Conservation (phyloP, 805 yeast species). For the Sungouiozyma ichnusensis region DNA sequence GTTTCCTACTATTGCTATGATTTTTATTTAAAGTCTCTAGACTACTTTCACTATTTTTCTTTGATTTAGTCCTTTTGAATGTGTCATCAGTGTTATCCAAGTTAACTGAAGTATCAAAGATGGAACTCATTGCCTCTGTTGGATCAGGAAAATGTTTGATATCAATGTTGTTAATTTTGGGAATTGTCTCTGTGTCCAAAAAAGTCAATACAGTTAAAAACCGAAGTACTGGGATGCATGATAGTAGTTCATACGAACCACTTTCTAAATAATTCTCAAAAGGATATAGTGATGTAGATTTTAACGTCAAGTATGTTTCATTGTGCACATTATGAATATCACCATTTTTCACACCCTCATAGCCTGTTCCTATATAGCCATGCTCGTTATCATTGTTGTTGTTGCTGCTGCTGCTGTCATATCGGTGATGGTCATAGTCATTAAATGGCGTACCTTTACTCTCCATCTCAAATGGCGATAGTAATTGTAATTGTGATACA, state of each 20-base stretch:
- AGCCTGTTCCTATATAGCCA: background rate
- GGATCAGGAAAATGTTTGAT: constrained; percentile 8
- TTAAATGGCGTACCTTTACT: background rate
- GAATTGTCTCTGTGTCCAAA: constrained; percentile 12
- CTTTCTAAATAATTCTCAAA: background rate
- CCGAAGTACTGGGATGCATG: constrained; percentile 12
- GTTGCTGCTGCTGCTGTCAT: background rate
- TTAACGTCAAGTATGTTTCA: background rate
- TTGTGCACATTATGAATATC: background rate
- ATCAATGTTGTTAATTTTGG: constrained; percentile 9
- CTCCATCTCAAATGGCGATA: background rate
- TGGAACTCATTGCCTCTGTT: background rate
- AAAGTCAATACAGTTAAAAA: constrained; percentile 12
- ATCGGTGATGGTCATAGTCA: too few relatives aligned
- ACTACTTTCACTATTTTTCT: background rate
- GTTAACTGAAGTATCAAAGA: background rate
- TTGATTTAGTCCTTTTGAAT: background rate
- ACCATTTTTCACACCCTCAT: background rate
- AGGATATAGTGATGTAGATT: background rate
- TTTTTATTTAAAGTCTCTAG: background rate
- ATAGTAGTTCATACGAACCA: constrained; percentile 7
- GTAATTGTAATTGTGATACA: background rate
- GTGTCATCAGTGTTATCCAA: background rate
- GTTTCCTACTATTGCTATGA: background rate
- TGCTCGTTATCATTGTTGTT: constrained; percentile 1